phyloP scores from a whole-genome alignment of 768 basidiomycete species.

The Termitomyces sp. region DNA sequence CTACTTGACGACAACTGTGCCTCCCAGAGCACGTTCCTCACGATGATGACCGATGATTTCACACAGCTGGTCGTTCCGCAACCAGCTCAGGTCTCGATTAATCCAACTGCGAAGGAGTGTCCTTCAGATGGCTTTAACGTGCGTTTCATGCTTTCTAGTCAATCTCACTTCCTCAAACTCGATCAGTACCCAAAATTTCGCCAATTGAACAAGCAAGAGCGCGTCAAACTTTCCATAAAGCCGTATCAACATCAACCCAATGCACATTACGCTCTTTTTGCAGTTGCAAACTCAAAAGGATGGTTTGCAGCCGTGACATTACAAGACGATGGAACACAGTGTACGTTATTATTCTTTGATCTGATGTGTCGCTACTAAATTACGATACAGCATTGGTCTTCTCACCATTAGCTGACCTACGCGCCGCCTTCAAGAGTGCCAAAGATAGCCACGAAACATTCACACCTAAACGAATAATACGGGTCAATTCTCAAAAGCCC shows the following conservation, averaged over 20 bases:
- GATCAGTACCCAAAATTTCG: slow-evolving; percentile 46
- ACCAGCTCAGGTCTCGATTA: slow-evolving; percentile 32
- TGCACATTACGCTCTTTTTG: slow-evolving; percentile 46
- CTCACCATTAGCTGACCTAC: slow-evolving; percentile 61
- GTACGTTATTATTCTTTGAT: slow-evolving; percentile 24
- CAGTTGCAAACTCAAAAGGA: slow-evolving; percentile 53
- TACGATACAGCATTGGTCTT: slow-evolving; percentile 48
- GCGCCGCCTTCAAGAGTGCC: slow-evolving; percentile 42
- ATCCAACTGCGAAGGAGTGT: slow-evolving; percentile 33
- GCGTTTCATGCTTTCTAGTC: slow-evolving; percentile 15
- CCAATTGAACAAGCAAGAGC: slow-evolving; percentile 57
- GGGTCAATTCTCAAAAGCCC: slow-evolving; percentile 41
- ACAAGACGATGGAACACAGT: slow-evolving; percentile 30
- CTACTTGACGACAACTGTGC: neutral
- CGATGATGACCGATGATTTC: slow-evolving; percentile 28
- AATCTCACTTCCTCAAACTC: neutral
- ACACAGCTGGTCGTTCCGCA: slow-evolving; percentile 34
- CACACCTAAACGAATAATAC: slow-evolving; percentile 47
- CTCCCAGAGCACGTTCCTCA: neutral
- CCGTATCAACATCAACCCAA: slow-evolving; percentile 42
- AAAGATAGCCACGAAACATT: slow-evolving; percentile 39
- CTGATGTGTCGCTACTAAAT: neutral
- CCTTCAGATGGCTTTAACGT: slow-evolving; percentile 45
- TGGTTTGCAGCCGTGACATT: slow-evolving; percentile 66
- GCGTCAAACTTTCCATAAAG: slow-evolving; percentile 57